Evolutionary conservation across 768 basidiomycete species (phyloP), one percentile per base, ranked within the genome.

Genomic region (Cubamyces lactineus): DNA sequence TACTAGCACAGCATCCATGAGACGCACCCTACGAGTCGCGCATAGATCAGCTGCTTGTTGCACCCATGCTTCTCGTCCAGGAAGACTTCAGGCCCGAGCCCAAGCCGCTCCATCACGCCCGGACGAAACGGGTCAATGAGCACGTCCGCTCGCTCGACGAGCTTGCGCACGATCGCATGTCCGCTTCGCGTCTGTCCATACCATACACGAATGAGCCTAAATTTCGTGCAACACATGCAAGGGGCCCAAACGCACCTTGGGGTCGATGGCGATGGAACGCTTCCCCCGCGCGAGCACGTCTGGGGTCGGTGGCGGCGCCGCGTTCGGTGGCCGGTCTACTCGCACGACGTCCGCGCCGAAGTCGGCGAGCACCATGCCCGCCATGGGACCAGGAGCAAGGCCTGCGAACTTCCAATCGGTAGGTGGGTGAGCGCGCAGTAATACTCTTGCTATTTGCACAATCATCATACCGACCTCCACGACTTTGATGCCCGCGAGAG

Each of bases 121-220:
- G 92, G 91, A 49, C 92, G 79, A 72, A 89, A 94, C 1, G 92
- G 86, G 70, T 94, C 92, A 67, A 94, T 90, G 47, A 94, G 76
- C 16, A 94, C 81, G 72, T 94, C 92, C n/a, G 90, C 88, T 39
- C 79, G 73, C 28, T 77, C 71, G 23, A 93, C 82, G 60, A 94
- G 77, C 47, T 77, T 82, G 70, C 80, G 80, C 57, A 88, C 69
- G 19, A 86, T 70, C 19, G 80, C 80, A 45, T 82, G 72, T 34
- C 92, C 92, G 28, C 78, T 79, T 11, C 78, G 72, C 78, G 71
- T 62, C 66, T 64, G 46, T 11, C 34, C 26, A 15, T 24, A 3
- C 21, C 16, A 15, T 23, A 13, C 9, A 21, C 5, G 28, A 7
- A n/a, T 21, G 17, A 48, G 24, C n/a, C 30, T 34, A 15, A 28